These are phyloP conservation scores for Lobosporangium transversale DNA, from an alignment of 192 early-diverging fungal species.

Conservation along the genomic window DNA sequence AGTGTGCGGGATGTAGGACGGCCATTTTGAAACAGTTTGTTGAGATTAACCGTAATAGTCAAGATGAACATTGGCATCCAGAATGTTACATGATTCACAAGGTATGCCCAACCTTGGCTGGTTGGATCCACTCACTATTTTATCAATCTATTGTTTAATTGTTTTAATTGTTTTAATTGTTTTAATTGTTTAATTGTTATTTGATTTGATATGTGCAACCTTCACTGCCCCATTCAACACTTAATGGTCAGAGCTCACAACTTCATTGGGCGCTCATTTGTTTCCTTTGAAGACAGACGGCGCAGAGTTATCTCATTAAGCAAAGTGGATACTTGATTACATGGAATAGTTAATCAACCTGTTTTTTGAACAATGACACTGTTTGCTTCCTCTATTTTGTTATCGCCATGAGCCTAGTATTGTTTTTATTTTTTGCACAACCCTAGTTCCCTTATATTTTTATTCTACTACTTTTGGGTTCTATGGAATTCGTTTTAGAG, in stretches of 20 bases:
- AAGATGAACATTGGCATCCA: conserved; percentile 97
- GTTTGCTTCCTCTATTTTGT: too few relatives aligned
- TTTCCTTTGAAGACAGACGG: too few relatives aligned
- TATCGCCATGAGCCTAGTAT: too few relatives aligned
- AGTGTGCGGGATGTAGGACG: conserved; percentile 94
- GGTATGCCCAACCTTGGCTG: conserved; percentile 52
- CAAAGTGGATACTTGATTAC: too few relatives aligned
- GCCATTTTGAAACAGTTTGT: conserved; percentile 97
- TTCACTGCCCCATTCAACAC: too few relatives aligned
- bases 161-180: background rate
- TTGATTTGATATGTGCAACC: too few relatives aligned
- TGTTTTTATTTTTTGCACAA: conserved; percentile 7
- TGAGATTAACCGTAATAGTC: conserved; percentile 83
- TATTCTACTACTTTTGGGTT: background rate
- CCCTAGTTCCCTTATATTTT: background rate
- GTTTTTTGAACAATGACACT: too few relatives aligned
- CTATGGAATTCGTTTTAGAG: too few relatives aligned
- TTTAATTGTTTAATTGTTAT: background rate
- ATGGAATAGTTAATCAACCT: too few relatives aligned
- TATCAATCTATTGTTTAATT: background rate
- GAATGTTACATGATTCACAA: conserved; percentile 99
- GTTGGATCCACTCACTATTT: background rate
- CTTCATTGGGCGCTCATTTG: too few relatives aligned
- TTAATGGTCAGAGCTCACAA: too few relatives aligned
- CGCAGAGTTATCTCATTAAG: too few relatives aligned